phyloP scores from a whole-genome alignment of 306 rosid genomes.

The Vicia sativa region DNA sequence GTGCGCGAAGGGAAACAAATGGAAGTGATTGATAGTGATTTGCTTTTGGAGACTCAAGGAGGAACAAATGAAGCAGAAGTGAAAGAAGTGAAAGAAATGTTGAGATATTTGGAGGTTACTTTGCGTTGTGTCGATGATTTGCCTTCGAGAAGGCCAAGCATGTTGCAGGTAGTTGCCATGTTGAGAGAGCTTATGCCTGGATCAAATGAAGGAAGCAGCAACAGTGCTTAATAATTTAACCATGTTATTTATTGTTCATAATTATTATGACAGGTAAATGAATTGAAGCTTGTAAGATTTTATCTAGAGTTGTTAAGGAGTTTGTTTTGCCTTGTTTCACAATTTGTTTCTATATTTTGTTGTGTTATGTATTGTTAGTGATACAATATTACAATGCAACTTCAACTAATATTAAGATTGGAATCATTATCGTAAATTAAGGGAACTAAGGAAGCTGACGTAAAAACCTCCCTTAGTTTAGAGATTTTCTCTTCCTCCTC shows the following conservation, averaged over 20 bases:
- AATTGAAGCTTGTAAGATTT: constrained; percentile 54
- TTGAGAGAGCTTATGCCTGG: constrained; percentile 81
- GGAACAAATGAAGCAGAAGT: constrained; percentile 80
- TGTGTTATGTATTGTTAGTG: constrained; percentile 30
- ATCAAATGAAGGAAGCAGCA: constrained; percentile 79
- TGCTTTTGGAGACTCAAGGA: constrained; percentile 63
- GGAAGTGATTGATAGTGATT: constrained; percentile 87
- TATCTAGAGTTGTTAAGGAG: constrained; percentile 42
- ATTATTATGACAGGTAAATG: constrained; percentile 47
- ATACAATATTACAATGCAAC: constrained; percentile 32
- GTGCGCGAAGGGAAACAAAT: constrained; percentile 84
- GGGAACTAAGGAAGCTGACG: no score
- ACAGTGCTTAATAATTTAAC: constrained; percentile 59
- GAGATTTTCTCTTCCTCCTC: no score
- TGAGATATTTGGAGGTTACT: constrained; percentile 72
- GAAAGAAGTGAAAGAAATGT: constrained; percentile 89
- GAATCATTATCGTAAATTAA: no score
- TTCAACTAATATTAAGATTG: constrained; percentile 36
- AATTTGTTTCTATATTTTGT: constrained; percentile 35
- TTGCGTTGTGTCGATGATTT: constrained; percentile 82
- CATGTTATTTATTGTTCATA: constrained; percentile 33
- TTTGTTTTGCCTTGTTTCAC: constrained; percentile 46
- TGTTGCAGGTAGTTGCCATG: constrained; percentile 91
- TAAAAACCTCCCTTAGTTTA: no score
- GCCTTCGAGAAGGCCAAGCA: constrained; percentile 91